A percentile compares a stretch with the other conserved stretches of the same genome.
Evolutionary conservation across 2,329 filamentous ascomycete species (phyloP).

Genomic region (Colletotrichum falcatum): DNA sequence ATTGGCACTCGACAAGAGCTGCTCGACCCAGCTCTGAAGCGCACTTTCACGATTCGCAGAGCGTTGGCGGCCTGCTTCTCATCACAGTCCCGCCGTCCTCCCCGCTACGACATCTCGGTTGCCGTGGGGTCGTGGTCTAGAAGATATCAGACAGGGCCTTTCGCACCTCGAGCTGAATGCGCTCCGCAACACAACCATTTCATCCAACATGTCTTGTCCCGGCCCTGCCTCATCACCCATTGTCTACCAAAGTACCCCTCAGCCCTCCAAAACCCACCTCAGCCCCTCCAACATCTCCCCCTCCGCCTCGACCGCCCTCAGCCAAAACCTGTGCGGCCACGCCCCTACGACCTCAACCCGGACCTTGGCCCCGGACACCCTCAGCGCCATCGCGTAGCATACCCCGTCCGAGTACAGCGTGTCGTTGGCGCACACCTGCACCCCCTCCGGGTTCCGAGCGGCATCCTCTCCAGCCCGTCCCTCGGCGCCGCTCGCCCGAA

Average conservation of each 20-base stretch:
- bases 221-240: too few species aligned
- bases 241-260: neutral
- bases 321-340: slow-evolving; percentile 66
- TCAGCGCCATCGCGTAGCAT: slow-evolving; percentile 60
- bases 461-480: slow-evolving; percentile 56
- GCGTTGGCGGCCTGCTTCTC: neutral
- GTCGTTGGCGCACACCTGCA: slow-evolving; percentile 64
- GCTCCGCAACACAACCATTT: too few species aligned
- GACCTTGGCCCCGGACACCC: slow-evolving; percentile 54
- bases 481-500: slow-evolving; percentile 52
- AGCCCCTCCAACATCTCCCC: slow-evolving; percentile 56
- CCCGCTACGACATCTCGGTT: neutral
- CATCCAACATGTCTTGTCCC: neutral
- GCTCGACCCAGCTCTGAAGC: neutral
- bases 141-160: neutral
- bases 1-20: neutral
- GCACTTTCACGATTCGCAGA: neutral
- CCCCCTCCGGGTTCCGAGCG: slow-evolving; percentile 55
- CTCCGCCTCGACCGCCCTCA: slow-evolving; percentile 58
- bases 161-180: too few species aligned
- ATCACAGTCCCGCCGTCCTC: neutral
- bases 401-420: slow-evolving; percentile 63
- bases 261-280: slow-evolving; percentile 52
- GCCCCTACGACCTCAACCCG: slow-evolving; percentile 57
- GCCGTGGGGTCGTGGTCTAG: neutral